Percentiles rank a stretch among this genome's conserved stretches.
Evolutionary conservation across 148 eudicot genomes (phyloP).

Genomic region (Chenopodium suecicum): DNA sequence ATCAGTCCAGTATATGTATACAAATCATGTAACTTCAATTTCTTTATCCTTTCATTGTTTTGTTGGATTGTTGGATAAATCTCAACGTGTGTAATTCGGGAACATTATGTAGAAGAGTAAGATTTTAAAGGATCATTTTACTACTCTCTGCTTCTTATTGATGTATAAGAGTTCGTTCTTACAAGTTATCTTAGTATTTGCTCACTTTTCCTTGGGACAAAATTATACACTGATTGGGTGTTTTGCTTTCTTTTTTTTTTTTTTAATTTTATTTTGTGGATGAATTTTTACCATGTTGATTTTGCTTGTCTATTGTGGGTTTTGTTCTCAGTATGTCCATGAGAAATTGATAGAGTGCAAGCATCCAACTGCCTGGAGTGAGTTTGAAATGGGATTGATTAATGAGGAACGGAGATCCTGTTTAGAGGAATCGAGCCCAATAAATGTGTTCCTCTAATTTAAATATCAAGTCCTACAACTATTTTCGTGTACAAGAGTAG

Average conservation of each 20-base stretch:
- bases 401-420: slow-evolving; percentile 41
- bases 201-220: background rate
- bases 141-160: background rate
- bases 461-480: too few relatives aligned
- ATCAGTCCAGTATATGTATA: slow-evolving; percentile 41
- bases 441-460: too few relatives aligned
- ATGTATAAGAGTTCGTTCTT: background rate
- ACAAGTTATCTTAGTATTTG: background rate
- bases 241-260: too few relatives aligned
- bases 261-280: too few relatives aligned
- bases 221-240: background rate
- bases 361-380: slow-evolving; percentile 92
- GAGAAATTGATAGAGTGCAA: slow-evolving; percentile 76
- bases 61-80: slow-evolving; percentile 11
- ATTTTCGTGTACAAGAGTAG: too few relatives aligned
- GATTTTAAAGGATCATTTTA: slow-evolving; percentile 11
- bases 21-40: slow-evolving; percentile 18
- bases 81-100: slow-evolving; percentile 19
- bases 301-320: slow-evolving; percentile 21
- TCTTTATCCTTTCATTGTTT: slow-evolving; percentile 29
- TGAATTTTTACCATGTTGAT: background rate
- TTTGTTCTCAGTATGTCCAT: slow-evolving; percentile 67
- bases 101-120: slow-evolving; percentile 11
- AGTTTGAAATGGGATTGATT: slow-evolving; percentile 83
- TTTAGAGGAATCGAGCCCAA: too few relatives aligned